These are phyloP conservation scores for Phytophthora pseudosyringae DNA, from an alignment of 352 stramenopile genomes.

Conservation along the genomic window DNA sequence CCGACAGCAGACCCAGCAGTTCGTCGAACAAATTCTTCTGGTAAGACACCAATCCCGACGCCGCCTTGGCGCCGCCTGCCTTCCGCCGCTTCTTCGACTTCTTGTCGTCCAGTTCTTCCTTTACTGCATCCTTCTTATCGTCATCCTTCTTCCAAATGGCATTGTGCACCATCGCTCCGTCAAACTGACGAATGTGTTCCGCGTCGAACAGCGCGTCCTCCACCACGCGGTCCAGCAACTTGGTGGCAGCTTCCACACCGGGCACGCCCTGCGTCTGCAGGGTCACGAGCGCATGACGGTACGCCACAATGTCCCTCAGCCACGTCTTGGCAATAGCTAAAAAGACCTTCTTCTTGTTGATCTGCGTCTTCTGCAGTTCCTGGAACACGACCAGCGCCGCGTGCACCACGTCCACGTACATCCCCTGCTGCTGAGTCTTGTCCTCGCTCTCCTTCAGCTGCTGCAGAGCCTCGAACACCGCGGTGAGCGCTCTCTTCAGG, in stretches of 20 bases:
- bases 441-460: slow-evolving; percentile 4
- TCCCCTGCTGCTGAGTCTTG: background rate
- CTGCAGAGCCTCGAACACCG: slow-evolving; percentile 30
- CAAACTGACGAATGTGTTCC: slow-evolving; percentile 81
- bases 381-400: slow-evolving; percentile 75
- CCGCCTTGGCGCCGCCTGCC: slow-evolving; percentile 26
- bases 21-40: slow-evolving; percentile 85
- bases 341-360: slow-evolving; percentile 92
- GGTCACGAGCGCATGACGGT: slow-evolving; percentile 53
- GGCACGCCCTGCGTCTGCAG: slow-evolving; percentile 26
- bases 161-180: slow-evolving; percentile 60
- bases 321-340: slow-evolving; percentile 82
- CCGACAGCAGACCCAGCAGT: slow-evolving; percentile 58
- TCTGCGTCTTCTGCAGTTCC: slow-evolving; percentile 80
- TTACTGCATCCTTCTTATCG: slow-evolving; percentile 1
- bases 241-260: slow-evolving; percentile 17
- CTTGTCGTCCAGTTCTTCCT: slow-evolving; percentile 22
- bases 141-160: slow-evolving; percentile 31
- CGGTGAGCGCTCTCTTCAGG: slow-evolving; percentile 57
- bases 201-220: slow-evolving; percentile 79
- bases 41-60: slow-evolving; percentile 69
- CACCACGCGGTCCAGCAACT: slow-evolving; percentile 64
- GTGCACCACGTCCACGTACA: slow-evolving; percentile 54
- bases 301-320: slow-evolving; percentile 61
- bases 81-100: slow-evolving; percentile 60